A percentile compares a stretch with the other conserved stretches of the same genome.
phyloP scores from a whole-genome alignment of 768 basidiomycete species.

The Panaeolus cyanescens region DNA sequence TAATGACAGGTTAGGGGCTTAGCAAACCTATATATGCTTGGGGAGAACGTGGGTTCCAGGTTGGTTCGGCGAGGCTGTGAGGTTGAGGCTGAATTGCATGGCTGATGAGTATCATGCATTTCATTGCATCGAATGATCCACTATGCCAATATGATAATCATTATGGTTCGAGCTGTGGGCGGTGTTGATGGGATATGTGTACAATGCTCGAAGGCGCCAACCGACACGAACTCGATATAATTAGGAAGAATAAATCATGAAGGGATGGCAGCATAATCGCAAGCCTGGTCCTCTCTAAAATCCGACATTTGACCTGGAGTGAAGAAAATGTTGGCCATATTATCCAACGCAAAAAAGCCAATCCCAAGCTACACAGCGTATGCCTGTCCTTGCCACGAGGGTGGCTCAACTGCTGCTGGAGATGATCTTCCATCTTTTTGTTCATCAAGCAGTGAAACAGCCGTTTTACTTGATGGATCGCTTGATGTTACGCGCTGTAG shows the following conservation, averaged over 20 bases:
- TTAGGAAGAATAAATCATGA: not conserved
- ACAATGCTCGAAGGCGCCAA: not conserved
- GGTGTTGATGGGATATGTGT: not conserved
- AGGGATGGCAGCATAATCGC: not conserved
- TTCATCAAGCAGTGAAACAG: not conserved
- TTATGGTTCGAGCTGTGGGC: not conserved
- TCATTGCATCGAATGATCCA: too few species aligned
- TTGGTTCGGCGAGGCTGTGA: not conserved
- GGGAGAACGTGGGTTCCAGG: not conserved
- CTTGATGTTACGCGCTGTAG: not conserved
- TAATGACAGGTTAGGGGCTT: not conserved
- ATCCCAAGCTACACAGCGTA: not conserved
- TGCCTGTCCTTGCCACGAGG: not conserved
- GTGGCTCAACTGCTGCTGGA: not conserved
- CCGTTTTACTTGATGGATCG: not conserved
- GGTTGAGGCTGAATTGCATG: not conserved
- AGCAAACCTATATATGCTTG: too few species aligned
- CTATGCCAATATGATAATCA: too few species aligned
- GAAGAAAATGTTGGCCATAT: too few species aligned
- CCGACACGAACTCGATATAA: not conserved
- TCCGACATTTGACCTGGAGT: too few species aligned
- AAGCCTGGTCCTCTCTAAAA: not conserved
- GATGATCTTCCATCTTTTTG: not conserved
- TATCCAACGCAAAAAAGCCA: too few species aligned
- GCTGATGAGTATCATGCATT: too few species aligned